Evolutionary conservation across 192 early-diverging fungal genomes (phyloP).

Genomic region (Radiomyces spectabilis): DNA sequence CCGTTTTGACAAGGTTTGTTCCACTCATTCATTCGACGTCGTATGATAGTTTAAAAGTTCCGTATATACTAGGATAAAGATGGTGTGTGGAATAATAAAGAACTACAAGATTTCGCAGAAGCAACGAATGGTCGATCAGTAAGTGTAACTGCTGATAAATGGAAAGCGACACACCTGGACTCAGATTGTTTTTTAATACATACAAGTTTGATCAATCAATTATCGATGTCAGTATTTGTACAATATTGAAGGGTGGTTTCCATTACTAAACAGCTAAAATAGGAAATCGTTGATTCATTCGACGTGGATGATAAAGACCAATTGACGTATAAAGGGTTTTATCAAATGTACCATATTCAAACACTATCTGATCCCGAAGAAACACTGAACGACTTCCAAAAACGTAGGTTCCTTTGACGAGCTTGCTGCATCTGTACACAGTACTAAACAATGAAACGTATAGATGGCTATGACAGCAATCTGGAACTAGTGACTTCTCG

Average conservation of each 20-base stretch:
- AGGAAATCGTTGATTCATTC: conserved; percentile 64
- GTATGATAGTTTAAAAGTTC: not conserved
- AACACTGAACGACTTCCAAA: conserved; percentile 70
- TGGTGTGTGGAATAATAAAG: conserved; percentile 31
- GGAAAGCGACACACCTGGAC: not conserved
- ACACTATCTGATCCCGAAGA: conserved; percentile 59
- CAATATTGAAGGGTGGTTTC: not conserved
- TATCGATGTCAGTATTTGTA: conserved; percentile 1
- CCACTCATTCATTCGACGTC: not conserved
- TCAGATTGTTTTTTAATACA: not conserved
- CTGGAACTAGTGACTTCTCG: conserved; percentile 38
- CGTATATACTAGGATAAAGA: conserved; percentile 36
- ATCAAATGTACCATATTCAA: conserved; percentile 77
- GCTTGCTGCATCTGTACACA: not conserved
- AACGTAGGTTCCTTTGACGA: conserved; percentile 27
- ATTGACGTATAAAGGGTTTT: conserved; percentile 62
- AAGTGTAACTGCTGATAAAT: not conserved
- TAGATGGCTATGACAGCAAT: conserved; percentile 46
- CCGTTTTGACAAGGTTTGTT: conserved; percentile 33
- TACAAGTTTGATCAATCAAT: conserved; percentile 8
- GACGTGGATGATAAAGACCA: conserved; percentile 54
- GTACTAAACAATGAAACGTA: not conserved
- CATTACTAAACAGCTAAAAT: not conserved
- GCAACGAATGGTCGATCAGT: conserved; percentile 44
- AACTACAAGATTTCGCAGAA: conserved; percentile 40